These are phyloP conservation scores for Malus sylvestris DNA, from an alignment of 306 rosid species.

Conservation along the genomic window DNA sequence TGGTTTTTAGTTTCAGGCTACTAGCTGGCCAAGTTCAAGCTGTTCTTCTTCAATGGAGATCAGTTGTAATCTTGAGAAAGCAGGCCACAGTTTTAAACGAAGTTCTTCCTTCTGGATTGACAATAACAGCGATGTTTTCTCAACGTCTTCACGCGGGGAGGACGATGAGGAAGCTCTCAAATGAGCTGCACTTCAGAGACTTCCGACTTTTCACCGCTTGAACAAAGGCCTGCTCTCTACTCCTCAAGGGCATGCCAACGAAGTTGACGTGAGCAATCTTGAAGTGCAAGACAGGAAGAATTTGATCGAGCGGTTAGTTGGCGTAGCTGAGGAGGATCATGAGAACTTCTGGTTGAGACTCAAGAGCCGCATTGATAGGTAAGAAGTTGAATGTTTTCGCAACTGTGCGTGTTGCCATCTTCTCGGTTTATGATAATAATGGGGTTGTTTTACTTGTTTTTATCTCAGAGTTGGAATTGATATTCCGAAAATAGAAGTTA, in stretches of 20 bases:
- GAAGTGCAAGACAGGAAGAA: constrained; percentile 27
- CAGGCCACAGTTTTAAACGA: constrained; percentile 4
- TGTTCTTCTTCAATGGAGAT: constrained; percentile 3
- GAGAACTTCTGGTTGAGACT: constrained; percentile 39
- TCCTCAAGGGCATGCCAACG: constrained; percentile 31
- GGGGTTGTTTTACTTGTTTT: not conserved
- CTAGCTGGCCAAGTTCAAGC: not conserved
- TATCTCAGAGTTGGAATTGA: constrained; percentile 48
- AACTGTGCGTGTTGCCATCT: too few relatives aligned
- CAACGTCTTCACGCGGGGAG: constrained; percentile 31
- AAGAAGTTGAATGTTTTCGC: not conserved
- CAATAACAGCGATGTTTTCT: constrained; percentile 31
- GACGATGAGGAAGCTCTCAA: constrained; percentile 64
- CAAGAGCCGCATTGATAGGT: constrained; percentile 64
- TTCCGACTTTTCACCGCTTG: constrained; percentile 66
- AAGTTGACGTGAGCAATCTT: constrained; percentile 46
- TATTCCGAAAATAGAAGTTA: constrained; percentile 50
- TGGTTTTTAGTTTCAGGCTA: not conserved
- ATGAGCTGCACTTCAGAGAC: constrained; percentile 67
- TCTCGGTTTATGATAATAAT: too few relatives aligned
- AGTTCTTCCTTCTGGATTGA: not conserved
- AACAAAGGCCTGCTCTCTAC: constrained; percentile 56
- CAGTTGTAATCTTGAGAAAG: constrained; percentile 3
- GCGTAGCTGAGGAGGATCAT: constrained; percentile 27
- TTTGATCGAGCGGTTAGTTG: constrained; percentile 28